phyloP scores from a whole-genome alignment of 2,329 filamentous ascomycete species.

The Sordariomycetes sp. region DNA sequence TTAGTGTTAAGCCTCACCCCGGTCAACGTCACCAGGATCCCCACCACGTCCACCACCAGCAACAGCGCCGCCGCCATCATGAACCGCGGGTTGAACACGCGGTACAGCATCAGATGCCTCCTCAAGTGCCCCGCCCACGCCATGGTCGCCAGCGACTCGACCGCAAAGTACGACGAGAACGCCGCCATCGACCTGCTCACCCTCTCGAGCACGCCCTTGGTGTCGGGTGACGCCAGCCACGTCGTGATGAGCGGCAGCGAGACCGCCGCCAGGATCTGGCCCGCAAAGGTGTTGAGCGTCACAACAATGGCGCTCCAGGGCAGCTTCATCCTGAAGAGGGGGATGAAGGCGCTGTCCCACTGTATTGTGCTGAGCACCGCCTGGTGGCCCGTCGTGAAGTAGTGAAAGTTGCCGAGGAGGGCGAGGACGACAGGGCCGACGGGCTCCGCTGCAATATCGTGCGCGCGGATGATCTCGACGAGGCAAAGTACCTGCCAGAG shows the following conservation, averaged over 20 bases:
- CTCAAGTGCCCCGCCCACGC: slow-evolving; percentile 82
- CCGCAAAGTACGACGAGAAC: slow-evolving; percentile 73
- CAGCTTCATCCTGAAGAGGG: slow-evolving; percentile 71
- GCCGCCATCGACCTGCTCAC: slow-evolving; percentile 61
- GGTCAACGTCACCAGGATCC: slow-evolving; percentile 58
- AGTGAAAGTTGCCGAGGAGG: slow-evolving; percentile 86
- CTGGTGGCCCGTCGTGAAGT: slow-evolving; percentile 96
- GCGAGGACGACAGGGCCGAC: slow-evolving; percentile 79
- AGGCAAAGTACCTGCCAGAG: slow-evolving; percentile 82
- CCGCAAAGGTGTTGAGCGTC: slow-evolving; percentile 76
- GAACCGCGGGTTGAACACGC: slow-evolving; percentile 85
- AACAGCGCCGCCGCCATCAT: slow-evolving; percentile 69
- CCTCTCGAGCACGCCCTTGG: slow-evolving; percentile 56
- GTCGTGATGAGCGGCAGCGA: slow-evolving; percentile 72
- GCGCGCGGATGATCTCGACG: slow-evolving; percentile 52
- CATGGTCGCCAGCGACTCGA: slow-evolving; percentile 75
- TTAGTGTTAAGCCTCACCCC: slow-evolving; percentile 68
- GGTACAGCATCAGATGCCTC: slow-evolving; percentile 90
- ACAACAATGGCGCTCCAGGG: slow-evolving; percentile 82
- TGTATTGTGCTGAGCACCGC: slow-evolving; percentile 80
- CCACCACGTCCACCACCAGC: slow-evolving; percentile 66
- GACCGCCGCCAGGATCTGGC: slow-evolving; percentile 72
- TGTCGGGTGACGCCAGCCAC: slow-evolving; percentile 80
- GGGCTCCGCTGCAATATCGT: slow-evolving; percentile 50
- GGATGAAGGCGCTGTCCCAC: slow-evolving; percentile 93